Conservation (phyloP, 768 basidiomycete genomes). For the Lyophyllum semitale region DNA sequence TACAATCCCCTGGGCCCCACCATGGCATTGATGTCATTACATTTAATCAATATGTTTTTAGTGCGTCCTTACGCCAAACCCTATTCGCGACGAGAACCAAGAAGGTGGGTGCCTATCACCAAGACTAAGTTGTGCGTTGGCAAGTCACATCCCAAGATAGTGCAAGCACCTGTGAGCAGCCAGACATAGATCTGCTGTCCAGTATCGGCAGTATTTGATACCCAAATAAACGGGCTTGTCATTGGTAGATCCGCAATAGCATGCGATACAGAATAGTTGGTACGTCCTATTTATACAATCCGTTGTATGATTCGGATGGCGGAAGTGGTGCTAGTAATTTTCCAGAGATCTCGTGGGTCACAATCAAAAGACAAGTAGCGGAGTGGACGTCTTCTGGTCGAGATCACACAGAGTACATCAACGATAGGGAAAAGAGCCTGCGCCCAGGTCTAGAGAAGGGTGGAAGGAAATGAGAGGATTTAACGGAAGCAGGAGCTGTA, state of each 20-base stretch:
- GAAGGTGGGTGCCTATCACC: not conserved
- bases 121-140: not conserved
- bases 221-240: not conserved
- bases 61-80: not conserved
- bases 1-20: no score
- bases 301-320: not conserved
- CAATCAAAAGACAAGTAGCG: conserved; percentile 14
- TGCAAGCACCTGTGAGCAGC: not conserved
- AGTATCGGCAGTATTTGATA: not conserved
- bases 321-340: not conserved
- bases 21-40: no score
- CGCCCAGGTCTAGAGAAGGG: not conserved
- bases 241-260: not conserved
- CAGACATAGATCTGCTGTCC: not conserved
- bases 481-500: not conserved
- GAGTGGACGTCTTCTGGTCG: conserved; percentile 2
- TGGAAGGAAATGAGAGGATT: not conserved
- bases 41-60: not conserved
- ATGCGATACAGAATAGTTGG: not conserved
- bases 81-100: not conserved
- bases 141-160: not conserved
- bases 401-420: conserved; percentile 12
- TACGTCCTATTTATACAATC: conserved; percentile 1
- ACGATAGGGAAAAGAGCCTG: not conserved
- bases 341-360: conserved; percentile 14